Base-by-base conservation (phyloP, 2,329 filamentous ascomycete genomes). In the Fusarium xylarioides region DNA sequence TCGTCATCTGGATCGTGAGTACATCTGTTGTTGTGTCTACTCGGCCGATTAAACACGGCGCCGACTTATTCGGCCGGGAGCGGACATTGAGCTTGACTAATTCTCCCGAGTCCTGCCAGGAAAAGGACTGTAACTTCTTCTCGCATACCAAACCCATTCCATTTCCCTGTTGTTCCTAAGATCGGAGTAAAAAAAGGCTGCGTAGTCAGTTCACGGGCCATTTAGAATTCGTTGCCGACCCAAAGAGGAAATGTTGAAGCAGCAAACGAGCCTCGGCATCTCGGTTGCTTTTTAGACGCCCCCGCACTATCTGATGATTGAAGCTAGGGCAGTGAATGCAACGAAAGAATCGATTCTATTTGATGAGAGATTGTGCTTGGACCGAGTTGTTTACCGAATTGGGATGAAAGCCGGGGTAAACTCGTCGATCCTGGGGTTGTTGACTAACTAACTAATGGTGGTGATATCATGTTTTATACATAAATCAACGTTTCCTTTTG, bases 1-100 rank as follows among this genome's bases (percentile, higher is more conserved):
- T 57, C 21, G 11, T 55, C 30, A 28, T 66, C 50, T 53, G 35
- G 23, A 50, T 66, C 14, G 28, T 40, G 28, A 53, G 28, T 43
- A 40, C 44, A 21, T 23, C 26, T 43, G 6, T 19, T 50, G 26
- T 28, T 8, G 14, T 46, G 12, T 11, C 21, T 46, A 74, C 59
- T 78, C 77, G 75, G 77, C 75, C 77, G 77, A 77, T 69, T 73
- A 5, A 38, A 7, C 7, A 50, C 74, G 76, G 76, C 64, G 50
- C 74, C 76, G 42, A 26, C 12, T 10, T 21, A 50, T 26, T 76
- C 74, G 74, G 74, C 74, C 74, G 74, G 54, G 63, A 50, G 32
- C 15, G 8, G 21, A 37, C 19, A 11, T n/a, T 5, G 5, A 19
- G 18, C 11, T 15, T 40, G 35, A n/a, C 34, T 26, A 49, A 43